Conservation (phyloP, 768 basidiomycete species). For the Tephrocybe sp. region DNA sequence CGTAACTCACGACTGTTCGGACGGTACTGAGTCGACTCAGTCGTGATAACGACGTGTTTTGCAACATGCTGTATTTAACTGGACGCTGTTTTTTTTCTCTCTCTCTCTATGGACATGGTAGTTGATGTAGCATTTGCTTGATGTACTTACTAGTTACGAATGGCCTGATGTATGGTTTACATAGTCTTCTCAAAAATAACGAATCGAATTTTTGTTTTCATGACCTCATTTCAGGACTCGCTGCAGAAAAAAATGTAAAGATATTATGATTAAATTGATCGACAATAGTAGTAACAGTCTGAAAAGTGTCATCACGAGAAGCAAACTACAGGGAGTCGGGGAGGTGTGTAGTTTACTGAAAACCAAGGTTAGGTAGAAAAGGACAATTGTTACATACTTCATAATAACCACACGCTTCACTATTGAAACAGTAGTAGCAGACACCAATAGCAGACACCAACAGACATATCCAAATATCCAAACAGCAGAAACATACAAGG, state of each 20-base stretch:
- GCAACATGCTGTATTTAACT: too few species aligned
- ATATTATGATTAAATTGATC: neutral
- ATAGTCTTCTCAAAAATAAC: too few species aligned
- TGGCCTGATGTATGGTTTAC: too few species aligned
- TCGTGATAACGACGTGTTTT: neutral
- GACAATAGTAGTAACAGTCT: neutral
- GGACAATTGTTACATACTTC: conserved; percentile 9
- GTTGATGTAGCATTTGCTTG: too few species aligned
- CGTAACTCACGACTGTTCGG: conserved; percentile 4
- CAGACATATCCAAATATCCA: neutral
- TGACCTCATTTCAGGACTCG: too few species aligned
- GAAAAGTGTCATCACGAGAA: neutral
- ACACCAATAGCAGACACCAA: neutral
- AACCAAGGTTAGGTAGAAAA: neutral
- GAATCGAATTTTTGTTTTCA: too few species aligned
- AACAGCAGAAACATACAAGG: neutral
- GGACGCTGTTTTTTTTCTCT: too few species aligned
- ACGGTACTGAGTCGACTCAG: neutral
- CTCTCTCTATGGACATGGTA: too few species aligned
- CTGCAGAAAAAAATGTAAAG: neutral
- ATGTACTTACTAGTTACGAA: too few species aligned
- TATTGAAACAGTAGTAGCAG: neutral
- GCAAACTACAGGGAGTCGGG: neutral
- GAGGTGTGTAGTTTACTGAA: neutral
- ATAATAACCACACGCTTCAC: conserved; percentile 7